Base-by-base conservation (phyloP, 2,329 filamentous ascomycete genomes). In the Cercospora zeina region DNA sequence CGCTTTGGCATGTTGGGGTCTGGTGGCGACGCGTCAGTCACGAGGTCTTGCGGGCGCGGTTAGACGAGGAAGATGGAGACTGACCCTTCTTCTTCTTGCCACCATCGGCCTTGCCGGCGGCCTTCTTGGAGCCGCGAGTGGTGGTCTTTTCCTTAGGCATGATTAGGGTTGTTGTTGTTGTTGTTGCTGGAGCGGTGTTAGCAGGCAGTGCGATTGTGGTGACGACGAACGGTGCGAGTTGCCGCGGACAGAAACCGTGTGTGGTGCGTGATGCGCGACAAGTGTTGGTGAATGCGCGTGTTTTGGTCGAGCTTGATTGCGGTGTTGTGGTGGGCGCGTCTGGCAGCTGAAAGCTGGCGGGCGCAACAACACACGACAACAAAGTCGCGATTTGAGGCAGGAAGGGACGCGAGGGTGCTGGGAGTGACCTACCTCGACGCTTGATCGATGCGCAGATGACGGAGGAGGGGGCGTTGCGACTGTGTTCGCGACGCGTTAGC, bases 1-100 rank as follows among this genome's bases (percentile, higher is more conserved):
- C 95, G 92, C 92, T 97, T 99, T 78, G 95, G 95, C 65, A 93
- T 93, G 81, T 97, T 97, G 80, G 92, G 92, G 81, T 97, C 93
- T 96, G 73, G 37, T 37, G 53, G 39, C 14, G 19, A 54, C 39
- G 16, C 21, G 68, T 71, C 54, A 69, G 68, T 33, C 54, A 45
- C 6, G 50, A 19, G 60, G 54, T 36, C 16, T n/a, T 36, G 51
- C 30, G 56, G 56, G 47, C 49, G 45, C 19, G 13, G 1, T 42
- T 5, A 16, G n/a, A 42, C 54, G 33, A 55, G 54, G 27, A 51
- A 51, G 45, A 55, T 21, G 19, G 14, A 14, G 27, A 75, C 81
- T 64, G 76, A 88, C 87, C 87, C 84, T 89, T 89, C 86, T 89
- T 89, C 81, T 86, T 87, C 81, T 87, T 87, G 75, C 83, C 83